Conservation (phyloP, 306 rosid species). For the Castanea mollissima region DNA sequence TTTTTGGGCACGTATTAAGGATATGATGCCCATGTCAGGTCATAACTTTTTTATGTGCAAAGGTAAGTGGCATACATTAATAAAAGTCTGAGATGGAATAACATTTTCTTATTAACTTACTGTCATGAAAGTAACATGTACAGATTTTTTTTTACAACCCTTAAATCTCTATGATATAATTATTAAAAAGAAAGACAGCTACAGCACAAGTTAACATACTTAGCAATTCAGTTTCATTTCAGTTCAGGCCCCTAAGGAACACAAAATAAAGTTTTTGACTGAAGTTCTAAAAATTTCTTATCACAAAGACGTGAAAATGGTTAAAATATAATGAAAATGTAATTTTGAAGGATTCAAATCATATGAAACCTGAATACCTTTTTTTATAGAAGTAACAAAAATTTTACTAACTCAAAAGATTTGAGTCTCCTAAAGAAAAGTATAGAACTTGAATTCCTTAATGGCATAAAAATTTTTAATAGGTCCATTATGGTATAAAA, state of each 20-base stretch:
- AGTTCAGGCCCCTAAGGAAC: background rate
- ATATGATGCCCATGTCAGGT: background rate
- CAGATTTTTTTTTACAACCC: background rate
- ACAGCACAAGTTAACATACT: background rate
- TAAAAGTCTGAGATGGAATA: background rate
- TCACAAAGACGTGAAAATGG: background rate
- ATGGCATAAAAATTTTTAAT: background rate
- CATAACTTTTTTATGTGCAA: background rate
- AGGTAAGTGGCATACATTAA: background rate
- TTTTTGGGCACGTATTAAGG: background rate
- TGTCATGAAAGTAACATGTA: background rate
- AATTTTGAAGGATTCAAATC: background rate
- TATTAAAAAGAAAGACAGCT: no score
- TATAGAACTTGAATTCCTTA: background rate
- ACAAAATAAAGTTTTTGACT: background rate
- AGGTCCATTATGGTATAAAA: background rate
- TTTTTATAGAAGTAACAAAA: no score
- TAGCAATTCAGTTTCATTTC: background rate
- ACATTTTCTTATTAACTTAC: background rate
- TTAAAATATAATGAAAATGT: background rate
- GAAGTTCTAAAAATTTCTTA: background rate
- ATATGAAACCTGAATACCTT: background rate
- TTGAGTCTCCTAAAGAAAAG: no score
- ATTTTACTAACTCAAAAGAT: no score
- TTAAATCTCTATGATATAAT: background rate